Evolutionary conservation across 1,284 basidiomycete genomes (phyloP).

Genomic region (Albatrellus sp.): DNA sequence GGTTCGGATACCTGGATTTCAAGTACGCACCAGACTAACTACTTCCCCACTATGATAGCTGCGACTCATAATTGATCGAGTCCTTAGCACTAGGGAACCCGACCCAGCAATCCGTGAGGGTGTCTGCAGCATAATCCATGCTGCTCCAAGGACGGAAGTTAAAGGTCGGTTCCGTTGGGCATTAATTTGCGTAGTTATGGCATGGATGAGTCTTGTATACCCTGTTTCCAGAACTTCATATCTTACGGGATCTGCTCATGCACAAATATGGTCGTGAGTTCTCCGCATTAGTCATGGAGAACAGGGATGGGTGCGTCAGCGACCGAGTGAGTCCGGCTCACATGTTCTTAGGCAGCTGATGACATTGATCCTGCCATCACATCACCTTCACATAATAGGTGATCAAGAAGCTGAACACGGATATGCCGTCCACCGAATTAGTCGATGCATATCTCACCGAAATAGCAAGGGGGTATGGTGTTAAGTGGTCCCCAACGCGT

Average conservation of each 20-base stretch:
- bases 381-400: constrained; percentile 34
- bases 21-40: no score
- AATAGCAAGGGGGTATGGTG: constrained; percentile 78
- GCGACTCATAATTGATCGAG: constrained; percentile 4
- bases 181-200: not conserved
- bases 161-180: constrained; percentile 46
- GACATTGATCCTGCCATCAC: not conserved
- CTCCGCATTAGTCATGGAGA: constrained; percentile 71
- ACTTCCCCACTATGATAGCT: constrained; percentile 2
- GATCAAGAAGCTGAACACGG: constrained; percentile 55
- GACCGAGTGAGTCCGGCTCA: constrained; percentile 45
- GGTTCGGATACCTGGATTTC: constrained; percentile 86
- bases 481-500: constrained; percentile 48
- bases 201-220: not conserved
- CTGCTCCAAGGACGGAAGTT: constrained; percentile 82
- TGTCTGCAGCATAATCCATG: constrained; percentile 73
- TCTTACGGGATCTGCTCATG: constrained; percentile 88
- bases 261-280: constrained; percentile 88
- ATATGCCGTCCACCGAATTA: constrained; percentile 60
- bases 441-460: constrained; percentile 83
- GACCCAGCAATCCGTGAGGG: constrained; percentile 75
- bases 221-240: constrained; percentile 60
- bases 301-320: constrained; percentile 67
- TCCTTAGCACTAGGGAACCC: constrained; percentile 59
- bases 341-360: not conserved